Base-by-base conservation (phyloP, 2,329 filamentous ascomycete genomes). In the Pseudocercospora musae region DNA sequence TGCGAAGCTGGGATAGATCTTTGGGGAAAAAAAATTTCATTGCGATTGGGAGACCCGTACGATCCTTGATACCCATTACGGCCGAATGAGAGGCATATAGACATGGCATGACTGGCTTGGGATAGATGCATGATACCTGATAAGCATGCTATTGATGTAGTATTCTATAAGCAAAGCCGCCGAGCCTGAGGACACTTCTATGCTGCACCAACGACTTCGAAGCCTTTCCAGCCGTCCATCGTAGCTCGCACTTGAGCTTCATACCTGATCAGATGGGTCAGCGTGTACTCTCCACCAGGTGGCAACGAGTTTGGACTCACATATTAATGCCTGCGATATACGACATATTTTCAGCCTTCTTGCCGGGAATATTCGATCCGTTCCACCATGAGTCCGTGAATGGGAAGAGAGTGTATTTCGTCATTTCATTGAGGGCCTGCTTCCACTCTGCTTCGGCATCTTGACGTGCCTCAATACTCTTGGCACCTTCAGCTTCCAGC, bases 341-440 rank as follows among this genome's bases (percentile, higher is more conserved):
- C 44, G 72, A 78, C 64, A 80, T 69, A 61, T 77, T 77, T 68
- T 80, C 78, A 10, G 58, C 52, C 21, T 0, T 79, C 78, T 72
- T 65, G 72, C 79, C 79, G 0, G 79, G 79, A 18, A 81, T 72
- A 58, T 80, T 81, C 5, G 75, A 74, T 27, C 68, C 78, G 72
- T 25, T 75, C 76, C 49, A 81, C 74, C 69, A 72, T 9, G 57
- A 66, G 31, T 73, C 72, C 9, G 71, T 71, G 3, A 64, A 63
- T 0, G 68, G 69, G 55, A 73, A 70, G 2, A 74, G 55, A 0
- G 71, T 72, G 18, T 63, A 57, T n/a, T 71, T 60, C 23, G 62
- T 62, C 64, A 69, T 66, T n/a, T 65, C 66, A 23, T 67, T 62
- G 2, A 69, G 50, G 18, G 58, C 56, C 64, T 70, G 33, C 46